Conservation (phyloP, 345 rosid species). For the Syzygium aromaticum region DNA sequence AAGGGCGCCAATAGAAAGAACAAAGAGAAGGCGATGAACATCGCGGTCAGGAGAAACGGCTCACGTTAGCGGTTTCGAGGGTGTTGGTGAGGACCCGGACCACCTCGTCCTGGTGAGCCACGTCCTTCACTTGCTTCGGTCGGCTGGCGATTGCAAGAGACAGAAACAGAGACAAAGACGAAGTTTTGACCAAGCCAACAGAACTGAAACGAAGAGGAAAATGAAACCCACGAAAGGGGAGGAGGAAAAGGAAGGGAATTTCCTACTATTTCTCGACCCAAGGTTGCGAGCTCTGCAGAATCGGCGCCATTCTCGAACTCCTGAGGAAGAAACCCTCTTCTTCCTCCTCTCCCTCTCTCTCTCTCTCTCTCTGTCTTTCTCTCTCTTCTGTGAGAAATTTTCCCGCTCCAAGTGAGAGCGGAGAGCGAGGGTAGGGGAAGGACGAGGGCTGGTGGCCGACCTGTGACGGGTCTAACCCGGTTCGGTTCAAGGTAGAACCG, state of each 20-base stretch:
- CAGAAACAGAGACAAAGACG: background rate
- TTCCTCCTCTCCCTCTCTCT: background rate
- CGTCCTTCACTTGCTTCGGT: conserved; percentile 88
- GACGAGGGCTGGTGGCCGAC: background rate
- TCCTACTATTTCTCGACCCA: conserved; percentile 93
- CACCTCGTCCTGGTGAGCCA: conserved; percentile 95
- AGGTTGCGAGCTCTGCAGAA: conserved; percentile 74
- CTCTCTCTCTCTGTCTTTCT: background rate
- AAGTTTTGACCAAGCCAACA: background rate
- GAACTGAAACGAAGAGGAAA: background rate
- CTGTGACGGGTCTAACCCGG: background rate
- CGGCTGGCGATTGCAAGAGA: conserved; percentile 36
- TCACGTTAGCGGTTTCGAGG: conserved; percentile 70
- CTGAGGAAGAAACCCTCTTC: background rate
- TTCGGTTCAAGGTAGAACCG: background rate
- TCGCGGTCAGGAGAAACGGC: background rate
- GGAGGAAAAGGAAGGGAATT: background rate
- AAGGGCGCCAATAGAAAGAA: background rate
- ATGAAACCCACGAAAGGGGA: background rate
- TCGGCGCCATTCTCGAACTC: conserved; percentile 54
- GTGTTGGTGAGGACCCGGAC: conserved; percentile 96
- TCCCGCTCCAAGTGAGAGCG: background rate
- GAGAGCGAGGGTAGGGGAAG: background rate
- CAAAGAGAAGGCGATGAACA: background rate
- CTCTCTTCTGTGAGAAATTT: background rate